Conservation (phyloP, 176 grass and related monocot genomes). For the Alloteropsis semialata region DNA sequence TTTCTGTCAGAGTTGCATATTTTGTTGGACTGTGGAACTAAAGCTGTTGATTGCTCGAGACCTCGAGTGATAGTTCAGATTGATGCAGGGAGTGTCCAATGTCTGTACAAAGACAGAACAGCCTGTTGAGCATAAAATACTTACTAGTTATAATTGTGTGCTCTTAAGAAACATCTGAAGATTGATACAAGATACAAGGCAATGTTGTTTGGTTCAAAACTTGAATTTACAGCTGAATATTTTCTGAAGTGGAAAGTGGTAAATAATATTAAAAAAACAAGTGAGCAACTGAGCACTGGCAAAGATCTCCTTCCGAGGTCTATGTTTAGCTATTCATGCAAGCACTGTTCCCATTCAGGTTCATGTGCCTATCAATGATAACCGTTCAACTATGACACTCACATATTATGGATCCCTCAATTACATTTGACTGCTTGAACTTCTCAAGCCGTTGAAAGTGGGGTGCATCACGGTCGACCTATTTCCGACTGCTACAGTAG, state of each 20-base stretch:
- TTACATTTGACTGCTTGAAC: background rate
- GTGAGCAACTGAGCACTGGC: background rate
- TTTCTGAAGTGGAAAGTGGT: background rate
- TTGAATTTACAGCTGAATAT: background rate
- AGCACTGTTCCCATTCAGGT: background rate
- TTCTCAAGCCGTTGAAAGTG: background rate
- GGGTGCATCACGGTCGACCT: conserved; percentile 1
- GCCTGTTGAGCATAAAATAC: background rate
- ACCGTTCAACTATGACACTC: background rate
- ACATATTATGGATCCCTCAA: background rate
- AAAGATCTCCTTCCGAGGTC: background rate
- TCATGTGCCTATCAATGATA: background rate
- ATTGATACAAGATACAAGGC: background rate
- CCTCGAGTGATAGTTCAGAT: background rate
- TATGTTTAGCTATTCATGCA: conserved; percentile 1
- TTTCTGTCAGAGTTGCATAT: background rate
- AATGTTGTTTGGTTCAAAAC: background rate
- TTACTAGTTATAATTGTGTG: background rate
- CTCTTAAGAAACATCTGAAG: background rate
- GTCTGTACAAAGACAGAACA: background rate
- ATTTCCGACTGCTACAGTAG: background rate
- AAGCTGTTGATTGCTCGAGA: background rate
- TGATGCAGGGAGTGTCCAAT: background rate
- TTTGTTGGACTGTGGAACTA: background rate
- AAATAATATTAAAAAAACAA: background rate